Evolutionary conservation across 2,329 filamentous ascomycete species (phyloP), one percentile per base, ranked within the genome.

Genomic region (Curvularia spicifera): DNA sequence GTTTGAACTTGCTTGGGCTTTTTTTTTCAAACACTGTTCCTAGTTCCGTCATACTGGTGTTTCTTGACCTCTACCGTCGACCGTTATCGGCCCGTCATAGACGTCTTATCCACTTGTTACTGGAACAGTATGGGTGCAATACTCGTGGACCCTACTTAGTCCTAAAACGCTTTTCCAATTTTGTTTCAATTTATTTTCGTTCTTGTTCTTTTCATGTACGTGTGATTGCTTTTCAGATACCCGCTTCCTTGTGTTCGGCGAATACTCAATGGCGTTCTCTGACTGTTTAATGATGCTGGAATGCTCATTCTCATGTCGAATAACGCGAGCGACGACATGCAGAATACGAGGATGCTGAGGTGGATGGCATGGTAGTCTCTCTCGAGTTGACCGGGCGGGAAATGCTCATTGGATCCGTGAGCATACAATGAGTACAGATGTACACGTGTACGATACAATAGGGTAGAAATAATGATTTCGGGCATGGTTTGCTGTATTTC

Each of bases 221-320:
- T 42, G 49, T 55, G 50, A 47, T 22, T 59, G 53, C 46, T 44
- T 47, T 56, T 37, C 46, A 28, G 35, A 54, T 56, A 53, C 55
- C 51, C 46, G 31, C 35, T 43, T 52, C 56, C 47, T 56, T 46
- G 47, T 28, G n/a, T 45, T 52, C 53, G 44, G 54, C 52, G 53
- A 59, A 46, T 18, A 59, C 51, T 40, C 44, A 31, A 61, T 43
- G 56, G 26, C 40, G 37, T 47, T 39, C 31, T 43, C 33, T 43
- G 42, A 51, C 43, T 49, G 26, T 28, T 40, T 42, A 48, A 49
- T 60, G 68, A 53, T 58, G 68, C 68, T 70, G 68, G 57, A 69
- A 70, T 63, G 68, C 68, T 63, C 66, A 61, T 55, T 53, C 6
- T 33, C 20, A 42, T 63, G 51, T 60, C 49, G 33, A 18, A 48